phyloP scores from a whole-genome alignment of 73 alveolate genomes.

The Paramecium octaurelia region DNA sequence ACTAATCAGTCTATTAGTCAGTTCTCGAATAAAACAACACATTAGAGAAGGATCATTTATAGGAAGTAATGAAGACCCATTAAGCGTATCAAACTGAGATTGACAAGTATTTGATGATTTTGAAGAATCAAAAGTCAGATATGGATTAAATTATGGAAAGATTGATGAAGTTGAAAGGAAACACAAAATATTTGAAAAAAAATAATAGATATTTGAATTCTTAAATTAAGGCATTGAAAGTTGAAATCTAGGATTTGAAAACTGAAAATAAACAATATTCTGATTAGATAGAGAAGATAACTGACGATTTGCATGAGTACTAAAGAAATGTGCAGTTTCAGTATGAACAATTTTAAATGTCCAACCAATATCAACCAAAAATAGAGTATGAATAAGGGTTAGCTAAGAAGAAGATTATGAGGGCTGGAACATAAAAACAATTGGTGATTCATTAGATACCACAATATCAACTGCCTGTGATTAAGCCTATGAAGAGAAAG shows the following conservation, averaged over 20 bases:
- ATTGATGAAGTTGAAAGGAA: constrained; percentile 16
- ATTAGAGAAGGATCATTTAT: constrained; percentile 9
- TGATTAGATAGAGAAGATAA: neutral
- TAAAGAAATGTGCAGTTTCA: neutral
- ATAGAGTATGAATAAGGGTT: neutral
- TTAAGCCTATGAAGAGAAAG: neutral
- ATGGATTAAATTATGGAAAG: neutral
- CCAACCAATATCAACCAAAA: neutral
- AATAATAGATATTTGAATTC: neutral
- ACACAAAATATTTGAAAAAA: constrained; percentile 22
- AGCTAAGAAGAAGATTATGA: neutral
- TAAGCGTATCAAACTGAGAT: neutral
- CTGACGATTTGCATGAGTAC: neutral
- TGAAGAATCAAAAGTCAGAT: neutral
- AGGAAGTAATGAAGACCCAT: neutral
- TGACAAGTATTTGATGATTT: neutral
- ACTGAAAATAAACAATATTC: neutral
- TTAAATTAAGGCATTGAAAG: neutral
- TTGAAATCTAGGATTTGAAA: neutral
- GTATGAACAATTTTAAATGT: neutral
- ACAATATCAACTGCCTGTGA: neutral
- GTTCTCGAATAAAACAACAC: neutral
- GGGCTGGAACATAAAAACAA: constrained; percentile 6
- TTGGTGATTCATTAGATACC: neutral
- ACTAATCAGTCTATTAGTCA: neutral